Conservation (phyloP, 352 stramenopile species). For the Pythium brachiatum region DNA sequence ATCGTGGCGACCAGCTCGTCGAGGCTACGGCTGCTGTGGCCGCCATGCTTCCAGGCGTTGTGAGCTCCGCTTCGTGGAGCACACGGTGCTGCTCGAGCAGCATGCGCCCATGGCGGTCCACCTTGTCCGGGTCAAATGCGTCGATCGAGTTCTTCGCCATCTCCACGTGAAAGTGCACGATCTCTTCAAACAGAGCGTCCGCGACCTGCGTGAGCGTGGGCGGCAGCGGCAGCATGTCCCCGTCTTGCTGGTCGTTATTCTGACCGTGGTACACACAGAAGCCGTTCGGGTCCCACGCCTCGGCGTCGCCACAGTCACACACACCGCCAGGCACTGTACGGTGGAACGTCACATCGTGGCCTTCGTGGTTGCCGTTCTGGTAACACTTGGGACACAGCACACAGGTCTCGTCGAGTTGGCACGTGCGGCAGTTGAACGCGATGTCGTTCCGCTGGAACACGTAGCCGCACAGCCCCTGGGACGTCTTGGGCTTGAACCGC, state of each 20-base stretch:
- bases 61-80: constrained; percentile 22
- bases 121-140: constrained; percentile 58
- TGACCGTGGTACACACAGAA: constrained; percentile 92
- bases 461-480: constrained; percentile 90
- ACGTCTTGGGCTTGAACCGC: constrained; percentile 53
- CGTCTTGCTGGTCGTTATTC: constrained; percentile 20
- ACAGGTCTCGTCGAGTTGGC: constrained; percentile 96
- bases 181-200: constrained; percentile 61
- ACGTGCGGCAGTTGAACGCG: constrained; percentile 98
- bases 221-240: constrained; percentile 28
- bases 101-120: constrained; percentile 47
- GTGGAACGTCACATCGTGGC: constrained; percentile 91
- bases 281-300: constrained; percentile 94
- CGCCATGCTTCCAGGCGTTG: constrained; percentile 9
- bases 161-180: constrained; percentile 69
- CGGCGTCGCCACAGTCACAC: constrained; percentile 98
- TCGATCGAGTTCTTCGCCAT: constrained; percentile 75
- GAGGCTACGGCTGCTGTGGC: neutral
- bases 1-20: constrained; percentile 38
- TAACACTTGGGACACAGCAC: constrained; percentile 97
- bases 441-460: constrained; percentile 97
- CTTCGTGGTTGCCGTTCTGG: constrained; percentile 92
- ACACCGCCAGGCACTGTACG: constrained; percentile 80
- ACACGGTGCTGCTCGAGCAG: constrained; percentile 33
- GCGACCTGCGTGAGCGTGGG: constrained; percentile 49